Base-by-base conservation (phyloP, 768 basidiomycete genomes). In the Boletus vermiculosoides region DNA sequence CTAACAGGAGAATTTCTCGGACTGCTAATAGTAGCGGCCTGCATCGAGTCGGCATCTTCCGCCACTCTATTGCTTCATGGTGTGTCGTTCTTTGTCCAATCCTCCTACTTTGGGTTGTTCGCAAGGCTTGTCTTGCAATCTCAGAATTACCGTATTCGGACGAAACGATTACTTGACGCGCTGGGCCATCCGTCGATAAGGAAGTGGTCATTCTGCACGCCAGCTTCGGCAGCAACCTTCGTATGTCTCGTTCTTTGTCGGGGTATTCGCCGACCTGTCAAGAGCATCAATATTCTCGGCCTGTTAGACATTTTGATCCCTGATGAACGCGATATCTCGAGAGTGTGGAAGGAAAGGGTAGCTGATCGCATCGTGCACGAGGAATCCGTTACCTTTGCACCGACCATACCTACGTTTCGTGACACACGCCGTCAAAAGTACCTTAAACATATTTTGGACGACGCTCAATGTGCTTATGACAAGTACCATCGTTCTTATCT, bases 291-390 rank as follows among this genome's bases (percentile, higher is more conserved):
- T 15, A 23, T 63, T 28, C 4, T 42, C 13, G 55, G 64, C 2
- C 52, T 63, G 25, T 34, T 66, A 44, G 56, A 66, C 30, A 53
- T 40, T 6, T 15, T 56, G 40, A 58, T 63, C 10, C 65, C 56
- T 7, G 44, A 66, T 18, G 56, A 55, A 40, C 55, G 58, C 22
- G 58, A 63, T n/a, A 8, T 63, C 34, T 58, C 64, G 55, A 55
- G 41, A 9, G 56, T 31, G 6, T 66, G 59, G 57, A 66, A 66
- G 47, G 30, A 55, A 12, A 54, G 58, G 23, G 61, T 65, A 0
- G 58, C 64, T 2, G 64, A 66, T 53, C 61, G 58, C 25, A 56
- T 66, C 30, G 33, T 15, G 25, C 45, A 63, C 50, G 64, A 66
- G 23, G 46, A 31, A 13, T 5, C 7, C 3, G 55, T 63, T 5